A percentile compares a stretch with the other conserved stretches of the same genome.
These are phyloP conservation scores for Chlorella vulgaris DNA, from an alignment of 139 green algal genomes.

Conservation along the genomic window DNA sequence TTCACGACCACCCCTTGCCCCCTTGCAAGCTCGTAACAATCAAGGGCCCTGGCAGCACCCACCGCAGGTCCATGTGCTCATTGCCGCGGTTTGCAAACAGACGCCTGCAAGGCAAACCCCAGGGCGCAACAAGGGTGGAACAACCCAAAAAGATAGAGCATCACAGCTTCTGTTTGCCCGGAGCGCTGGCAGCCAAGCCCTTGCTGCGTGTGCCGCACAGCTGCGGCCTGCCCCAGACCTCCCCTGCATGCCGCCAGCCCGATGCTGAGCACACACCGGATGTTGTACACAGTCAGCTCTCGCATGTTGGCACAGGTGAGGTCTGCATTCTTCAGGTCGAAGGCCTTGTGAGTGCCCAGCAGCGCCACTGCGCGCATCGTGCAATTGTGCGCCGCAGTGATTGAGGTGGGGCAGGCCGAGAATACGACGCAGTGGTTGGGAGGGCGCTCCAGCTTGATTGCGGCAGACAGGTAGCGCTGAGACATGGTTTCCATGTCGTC, in stretches of 20 bases:
- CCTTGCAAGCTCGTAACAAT: too few relatives aligned
- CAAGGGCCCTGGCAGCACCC: too few relatives aligned
- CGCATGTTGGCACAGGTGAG: conserved; percentile 72
- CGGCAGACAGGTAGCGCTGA: conserved; percentile 77
- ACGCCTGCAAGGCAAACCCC: conserved; percentile 1
- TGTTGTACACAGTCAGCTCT: conserved; percentile 88
- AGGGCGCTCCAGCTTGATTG: conserved; percentile 82
- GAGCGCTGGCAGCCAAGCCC: too few relatives aligned
- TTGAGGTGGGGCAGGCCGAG: conserved; percentile 58
- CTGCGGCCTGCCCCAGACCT: not conserved
- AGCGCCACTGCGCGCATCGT: conserved; percentile 82
- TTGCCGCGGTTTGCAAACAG: conserved; percentile 55
- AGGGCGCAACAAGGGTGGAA: not conserved
- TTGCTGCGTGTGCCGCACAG: too few relatives aligned
- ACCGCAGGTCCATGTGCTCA: conserved; percentile 73
- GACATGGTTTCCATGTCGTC: conserved; percentile 86
- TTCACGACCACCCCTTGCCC: too few relatives aligned
- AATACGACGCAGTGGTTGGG: conserved; percentile 89
- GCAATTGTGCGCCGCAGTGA: conserved; percentile 92
- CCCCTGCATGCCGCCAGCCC: conserved; percentile 13
- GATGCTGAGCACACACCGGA: conserved; percentile 81
- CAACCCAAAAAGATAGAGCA: not conserved
- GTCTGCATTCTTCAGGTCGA: conserved; percentile 78
- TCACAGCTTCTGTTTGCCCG: too few relatives aligned
- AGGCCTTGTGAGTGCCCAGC: conserved; percentile 59